Evolutionary conservation across 371 early-diverging fungal genomes (phyloP).

Genomic region (Apophysomyces elegans): DNA sequence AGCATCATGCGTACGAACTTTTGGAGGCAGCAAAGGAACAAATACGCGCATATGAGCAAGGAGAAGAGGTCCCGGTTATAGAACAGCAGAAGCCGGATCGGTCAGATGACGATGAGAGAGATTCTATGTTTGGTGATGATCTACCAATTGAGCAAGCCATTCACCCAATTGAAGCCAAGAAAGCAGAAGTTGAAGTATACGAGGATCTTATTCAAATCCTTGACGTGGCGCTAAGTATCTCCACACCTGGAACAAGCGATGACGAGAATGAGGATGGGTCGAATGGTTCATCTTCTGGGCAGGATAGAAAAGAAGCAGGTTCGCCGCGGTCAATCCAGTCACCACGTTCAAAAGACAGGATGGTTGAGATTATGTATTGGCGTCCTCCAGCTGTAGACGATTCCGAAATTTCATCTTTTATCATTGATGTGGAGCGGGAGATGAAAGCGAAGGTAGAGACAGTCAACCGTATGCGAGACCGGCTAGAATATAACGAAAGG

Average conservation of each 20-base stretch:
- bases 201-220: constrained; percentile 34
- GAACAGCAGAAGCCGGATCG: neutral
- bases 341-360: constrained; percentile 55
- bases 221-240: constrained; percentile 47
- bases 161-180: constrained; percentile 20
- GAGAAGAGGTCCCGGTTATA: neutral
- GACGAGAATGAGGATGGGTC: constrained; percentile 15
- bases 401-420: constrained; percentile 24
- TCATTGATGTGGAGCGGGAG: constrained; percentile 39
- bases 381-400: constrained; percentile 54
- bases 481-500: constrained; percentile 50
- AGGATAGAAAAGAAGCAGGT: neutral
- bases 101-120: constrained; percentile 13
- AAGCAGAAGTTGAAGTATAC: constrained; percentile 27
- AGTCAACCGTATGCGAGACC: constrained; percentile 52
- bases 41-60: constrained; percentile 16
- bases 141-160: constrained; percentile 17
- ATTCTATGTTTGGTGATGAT: constrained; percentile 20
- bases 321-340: constrained; percentile 37
- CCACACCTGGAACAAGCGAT: constrained; percentile 40
- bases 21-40: constrained; percentile 44
- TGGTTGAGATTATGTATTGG: constrained; percentile 60
- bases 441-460: constrained; percentile 42
- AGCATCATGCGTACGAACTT: constrained; percentile 56
- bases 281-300: neutral